Evolutionary conservation across 805 yeast genomes (phyloP).

Genomic region (Ogataea ramenticola): DNA sequence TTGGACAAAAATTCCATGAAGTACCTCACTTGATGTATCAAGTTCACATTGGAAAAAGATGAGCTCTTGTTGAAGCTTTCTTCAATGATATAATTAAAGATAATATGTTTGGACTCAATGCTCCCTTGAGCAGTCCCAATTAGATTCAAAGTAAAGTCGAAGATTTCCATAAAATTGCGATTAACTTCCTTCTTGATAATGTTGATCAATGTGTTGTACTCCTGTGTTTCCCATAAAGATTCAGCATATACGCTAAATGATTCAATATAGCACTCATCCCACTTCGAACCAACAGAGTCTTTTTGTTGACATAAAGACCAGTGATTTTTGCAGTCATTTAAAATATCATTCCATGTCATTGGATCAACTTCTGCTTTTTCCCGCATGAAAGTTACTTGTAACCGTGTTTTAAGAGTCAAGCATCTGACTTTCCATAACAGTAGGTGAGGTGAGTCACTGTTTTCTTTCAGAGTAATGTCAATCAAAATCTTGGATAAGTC

Average conservation of each 20-base stretch:
- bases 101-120: neutral
- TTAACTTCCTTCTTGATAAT: neutral
- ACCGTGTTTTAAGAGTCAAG: neutral
- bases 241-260: neutral
- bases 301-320: neutral
- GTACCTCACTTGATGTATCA: neutral
- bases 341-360: slow-evolving; percentile 3
- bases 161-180: neutral
- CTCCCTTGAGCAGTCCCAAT: neutral
- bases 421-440: neutral
- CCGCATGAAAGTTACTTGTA: neutral
- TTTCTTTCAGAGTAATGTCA: neutral
- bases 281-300: neutral
- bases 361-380: neutral
- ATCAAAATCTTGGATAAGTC: slow-evolving; percentile 5
- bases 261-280: slow-evolving; percentile 1
- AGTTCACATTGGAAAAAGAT: neutral
- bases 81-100: neutral
- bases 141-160: neutral
- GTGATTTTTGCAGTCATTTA: slow-evolving; percentile 1
- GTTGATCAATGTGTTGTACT: slow-evolving; percentile 1
- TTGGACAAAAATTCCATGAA: slow-evolving; percentile 1
- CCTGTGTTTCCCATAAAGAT: neutral
- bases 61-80: neutral
- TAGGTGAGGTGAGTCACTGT: neutral